phyloP scores from a whole-genome alignment of 768 basidiomycete genomes.

The Xerocomus potaroensis region DNA sequence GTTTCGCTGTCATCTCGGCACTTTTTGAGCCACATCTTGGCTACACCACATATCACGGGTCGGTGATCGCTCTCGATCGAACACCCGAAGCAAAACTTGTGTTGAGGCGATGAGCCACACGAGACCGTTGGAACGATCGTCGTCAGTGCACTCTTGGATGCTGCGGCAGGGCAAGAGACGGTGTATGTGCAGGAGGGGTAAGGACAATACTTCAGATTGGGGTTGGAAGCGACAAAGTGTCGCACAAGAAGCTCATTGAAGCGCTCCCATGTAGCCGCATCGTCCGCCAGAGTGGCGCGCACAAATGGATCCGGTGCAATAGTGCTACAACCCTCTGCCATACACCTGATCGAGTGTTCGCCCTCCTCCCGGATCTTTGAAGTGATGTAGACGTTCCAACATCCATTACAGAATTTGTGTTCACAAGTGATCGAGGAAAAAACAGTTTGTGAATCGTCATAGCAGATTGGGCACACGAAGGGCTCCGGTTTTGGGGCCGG shows the following conservation, averaged over 20 bases:
- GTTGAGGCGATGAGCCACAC: conserved; percentile 64
- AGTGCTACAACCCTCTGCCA: conserved; percentile 72
- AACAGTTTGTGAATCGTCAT: conserved; percentile 68
- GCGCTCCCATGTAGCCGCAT: conserved; percentile 53
- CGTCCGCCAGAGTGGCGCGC: conserved; percentile 50
- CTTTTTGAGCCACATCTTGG: conserved; percentile 94
- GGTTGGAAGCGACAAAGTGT: conserved; percentile 83
- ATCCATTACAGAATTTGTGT: conserved; percentile 78
- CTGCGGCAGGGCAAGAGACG: conserved; percentile 83
- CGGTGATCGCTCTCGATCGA: conserved; percentile 84
- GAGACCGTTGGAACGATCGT: conserved; percentile 84
- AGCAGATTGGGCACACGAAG: conserved; percentile 94
- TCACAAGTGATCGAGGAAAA: conserved; percentile 75
- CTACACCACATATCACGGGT: conserved; percentile 84
- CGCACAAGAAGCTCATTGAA: conserved; percentile 87
- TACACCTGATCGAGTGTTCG: conserved; percentile 69
- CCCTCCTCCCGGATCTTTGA: conserved; percentile 83
- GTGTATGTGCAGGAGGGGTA: conserved; percentile 93
- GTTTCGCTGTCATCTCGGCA: conserved; percentile 98
- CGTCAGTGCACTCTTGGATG: conserved; percentile 67
- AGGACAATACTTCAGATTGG: conserved; percentile 89
- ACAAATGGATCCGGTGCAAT: conserved; percentile 65
- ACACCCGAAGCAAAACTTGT: conserved; percentile 96
- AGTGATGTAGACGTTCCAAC: conserved; percentile 77
- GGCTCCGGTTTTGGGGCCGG: conserved; percentile 36